Percentiles rank a stretch among this genome's conserved stretches.
These are phyloP conservation scores for Leucosporidium creatinivorum DNA, from an alignment of 768 basidiomycete genomes.

Conservation along the genomic window DNA sequence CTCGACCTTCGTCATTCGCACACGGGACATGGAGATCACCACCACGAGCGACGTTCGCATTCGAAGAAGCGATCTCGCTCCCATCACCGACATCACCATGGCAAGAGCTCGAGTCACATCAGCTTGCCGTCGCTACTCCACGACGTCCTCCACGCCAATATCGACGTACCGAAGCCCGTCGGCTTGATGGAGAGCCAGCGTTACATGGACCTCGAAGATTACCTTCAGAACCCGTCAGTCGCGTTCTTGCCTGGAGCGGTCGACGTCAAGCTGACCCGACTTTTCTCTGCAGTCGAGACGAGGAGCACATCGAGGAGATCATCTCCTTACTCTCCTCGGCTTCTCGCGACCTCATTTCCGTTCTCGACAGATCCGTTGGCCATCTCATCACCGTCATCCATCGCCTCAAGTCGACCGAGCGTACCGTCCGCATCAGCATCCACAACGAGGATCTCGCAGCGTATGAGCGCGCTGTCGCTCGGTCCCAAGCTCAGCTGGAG, in stretches of 20 bases:
- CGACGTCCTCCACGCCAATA: constrained; percentile 28
- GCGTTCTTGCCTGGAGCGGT: not conserved
- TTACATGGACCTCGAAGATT: constrained; percentile 27
- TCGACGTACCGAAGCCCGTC: constrained; percentile 19
- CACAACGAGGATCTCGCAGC: not conserved
- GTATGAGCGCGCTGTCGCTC: not conserved
- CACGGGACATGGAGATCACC: not conserved
- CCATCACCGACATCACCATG: not conserved
- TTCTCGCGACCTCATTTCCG: constrained; percentile 2
- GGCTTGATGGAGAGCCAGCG: constrained; percentile 23
- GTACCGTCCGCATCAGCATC: constrained; percentile 1
- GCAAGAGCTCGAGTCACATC: constrained; percentile 12
- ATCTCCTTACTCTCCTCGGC: constrained; percentile 16
- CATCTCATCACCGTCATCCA: constrained; percentile 26
- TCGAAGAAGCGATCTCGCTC: constrained; percentile 3
- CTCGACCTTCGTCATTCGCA: too few species aligned
- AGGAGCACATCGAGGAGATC: constrained; percentile 30
- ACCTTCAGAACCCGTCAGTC: not conserved
- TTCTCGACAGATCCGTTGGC: not conserved
- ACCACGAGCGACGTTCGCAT: not conserved
- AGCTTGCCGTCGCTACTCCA: constrained; percentile 20
- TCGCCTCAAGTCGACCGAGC: constrained; percentile 21
- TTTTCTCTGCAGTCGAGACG: constrained; percentile 12
- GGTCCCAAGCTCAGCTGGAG: constrained; percentile 1
- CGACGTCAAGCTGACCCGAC: not conserved